Evolutionary conservation across 179 eudicot species (phyloP), one percentile per base, ranked within the genome.

Genomic region (Dionaea muscipula): DNA sequence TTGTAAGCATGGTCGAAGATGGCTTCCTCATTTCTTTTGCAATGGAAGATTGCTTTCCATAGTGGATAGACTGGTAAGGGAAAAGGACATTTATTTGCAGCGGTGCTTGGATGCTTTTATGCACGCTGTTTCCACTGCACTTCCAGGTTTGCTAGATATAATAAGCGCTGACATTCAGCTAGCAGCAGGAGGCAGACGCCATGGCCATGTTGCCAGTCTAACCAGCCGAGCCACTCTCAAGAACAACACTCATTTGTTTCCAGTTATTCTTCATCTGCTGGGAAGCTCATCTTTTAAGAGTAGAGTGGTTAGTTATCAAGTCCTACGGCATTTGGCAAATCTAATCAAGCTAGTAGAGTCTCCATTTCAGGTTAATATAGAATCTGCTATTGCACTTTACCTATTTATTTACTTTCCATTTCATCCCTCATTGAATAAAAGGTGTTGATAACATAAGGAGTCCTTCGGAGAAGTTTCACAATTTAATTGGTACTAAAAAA

Each of bases 11-110:
- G 80, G 83, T 55, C 81, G 72, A 73, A 75, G 91, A 74, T 91
- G 88, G 81, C 69, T 91, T 48, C 75, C 83, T 26, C 77, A 72
- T 60, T 84, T 91, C 63, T 88, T 88, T 60, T 82, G 88, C 74
- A 91, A 79, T 67, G 86, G 81, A 51, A 82, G 77, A 56, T 71
- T 91, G 20, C 81, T 91, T 14, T 79, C 93, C 53, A 80, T 80
- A n/a, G 89, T 91, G 37, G 99, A 91, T 65, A 78, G 99, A 46
- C 62, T 91, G 49, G 79, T 74, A 20, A 91, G 82, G 72, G 99
- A 84, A 63, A 93, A 81, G 71, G 91, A 81, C 62, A 70, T 61
- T 60, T 88, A 68, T 70, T 61, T 88, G 67, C 96, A 88, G 67
- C 80, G 72, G 41, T 87, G 99, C 68, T 66, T 82, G 57, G 73